Conservation (phyloP, 2,329 filamentous ascomycete genomes). For the Microcyclospora pomicola region DNA sequence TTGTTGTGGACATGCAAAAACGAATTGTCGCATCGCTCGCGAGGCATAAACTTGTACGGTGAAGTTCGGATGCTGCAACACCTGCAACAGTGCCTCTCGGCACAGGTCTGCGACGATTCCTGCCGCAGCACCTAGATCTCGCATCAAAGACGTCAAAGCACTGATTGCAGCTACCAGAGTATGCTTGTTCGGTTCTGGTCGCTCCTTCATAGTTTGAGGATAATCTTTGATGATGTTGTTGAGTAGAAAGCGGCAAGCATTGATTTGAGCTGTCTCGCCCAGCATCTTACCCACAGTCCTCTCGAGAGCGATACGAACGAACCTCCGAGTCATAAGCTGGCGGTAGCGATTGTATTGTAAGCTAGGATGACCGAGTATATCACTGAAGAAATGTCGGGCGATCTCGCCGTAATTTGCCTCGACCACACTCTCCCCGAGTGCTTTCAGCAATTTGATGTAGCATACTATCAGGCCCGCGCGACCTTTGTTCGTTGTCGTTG, state of each 20-base stretch:
- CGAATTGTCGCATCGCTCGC: conserved; percentile 72
- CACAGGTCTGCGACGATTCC: conserved; percentile 68
- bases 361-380: conserved; percentile 62
- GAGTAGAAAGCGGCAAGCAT: conserved; percentile 66
- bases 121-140: conserved; percentile 67
- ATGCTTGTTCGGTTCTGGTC: conserved; percentile 78
- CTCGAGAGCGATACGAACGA: conserved; percentile 70
- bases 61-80: conserved; percentile 88
- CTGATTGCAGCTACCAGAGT: conserved; percentile 66
- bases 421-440: conserved; percentile 67
- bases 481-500: conserved; percentile 63
- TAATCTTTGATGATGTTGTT: conserved; percentile 91
- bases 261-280: conserved; percentile 76
- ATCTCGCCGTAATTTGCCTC: conserved; percentile 73
- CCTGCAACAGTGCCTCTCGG: conserved; percentile 75
- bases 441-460: conserved; percentile 67
- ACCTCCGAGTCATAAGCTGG: conserved; percentile 69
- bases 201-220: conserved; percentile 74
- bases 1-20: conserved; percentile 83
- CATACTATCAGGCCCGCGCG: conserved; percentile 76
- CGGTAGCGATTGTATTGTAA: conserved; percentile 72
- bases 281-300: conserved; percentile 72
- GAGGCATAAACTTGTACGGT: conserved; percentile 87
- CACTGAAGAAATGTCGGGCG: conserved; percentile 63
- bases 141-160: conserved; percentile 64